Evolutionary conservation across 768 basidiomycete species (phyloP).

Genomic region (Macrolepiota dolichaula): DNA sequence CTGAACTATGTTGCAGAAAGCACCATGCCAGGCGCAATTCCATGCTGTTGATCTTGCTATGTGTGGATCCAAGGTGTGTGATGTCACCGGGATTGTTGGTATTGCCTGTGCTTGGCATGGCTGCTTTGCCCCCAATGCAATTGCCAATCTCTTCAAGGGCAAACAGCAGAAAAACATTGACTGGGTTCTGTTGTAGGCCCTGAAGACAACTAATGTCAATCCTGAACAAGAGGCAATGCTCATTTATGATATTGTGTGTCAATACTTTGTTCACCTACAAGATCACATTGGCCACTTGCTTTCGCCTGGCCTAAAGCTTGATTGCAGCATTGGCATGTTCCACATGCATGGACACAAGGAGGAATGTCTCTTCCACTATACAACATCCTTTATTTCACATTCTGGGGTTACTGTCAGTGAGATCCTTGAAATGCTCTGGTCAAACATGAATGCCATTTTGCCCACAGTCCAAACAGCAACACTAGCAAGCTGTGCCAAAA

Average conservation of each 20-base stretch:
- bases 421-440: constrained; percentile 21
- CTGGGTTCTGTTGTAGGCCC: constrained; percentile 11
- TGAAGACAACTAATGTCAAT: constrained; percentile 10
- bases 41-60: no score
- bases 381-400: constrained; percentile 16
- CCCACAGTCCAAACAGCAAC: constrained; percentile 14
- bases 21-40: no score
- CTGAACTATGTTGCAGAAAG: constrained; percentile 9
- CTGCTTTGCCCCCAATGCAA: constrained; percentile 12
- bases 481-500: constrained; percentile 14
- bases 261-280: no score
- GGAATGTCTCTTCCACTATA: constrained; percentile 23
- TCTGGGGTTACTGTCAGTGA: constrained; percentile 10
- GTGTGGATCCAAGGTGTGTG: no score
- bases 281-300: no score
- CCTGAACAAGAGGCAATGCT: constrained; percentile 9
- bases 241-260: no score
- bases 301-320: constrained; percentile 7
- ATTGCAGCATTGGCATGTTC: constrained; percentile 19
- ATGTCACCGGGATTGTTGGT: no score
- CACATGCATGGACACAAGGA: no score
- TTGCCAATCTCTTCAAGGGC: constrained; percentile 17
- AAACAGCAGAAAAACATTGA: constrained; percentile 24
- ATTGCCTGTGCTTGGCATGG: no score
- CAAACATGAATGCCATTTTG: constrained; percentile 15